Evolutionary conservation across 2,329 filamentous ascomycete species (phyloP).

Genomic region (Dactylonectria macrodidyma): DNA sequence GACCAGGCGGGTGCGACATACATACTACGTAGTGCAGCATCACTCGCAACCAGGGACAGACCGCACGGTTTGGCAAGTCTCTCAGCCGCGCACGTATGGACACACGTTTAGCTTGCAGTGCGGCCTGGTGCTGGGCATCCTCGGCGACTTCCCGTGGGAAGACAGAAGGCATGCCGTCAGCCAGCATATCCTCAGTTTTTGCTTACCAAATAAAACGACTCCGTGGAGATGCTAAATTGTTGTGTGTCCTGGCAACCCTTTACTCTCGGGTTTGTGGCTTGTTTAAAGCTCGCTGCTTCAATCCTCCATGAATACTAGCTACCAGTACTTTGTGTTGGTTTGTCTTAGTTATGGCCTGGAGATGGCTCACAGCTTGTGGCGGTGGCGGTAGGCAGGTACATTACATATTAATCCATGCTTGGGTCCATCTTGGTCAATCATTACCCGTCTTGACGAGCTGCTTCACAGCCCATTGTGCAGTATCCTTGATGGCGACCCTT

Average conservation of each 20-base stretch:
- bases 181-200: neutral
- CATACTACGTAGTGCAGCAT: neutral
- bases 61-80: neutral
- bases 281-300: neutral
- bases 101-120: neutral
- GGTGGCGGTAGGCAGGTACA: neutral
- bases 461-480: neutral
- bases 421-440: neutral
- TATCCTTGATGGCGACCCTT: neutral
- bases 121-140: neutral
- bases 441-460: neutral
- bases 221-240: neutral
- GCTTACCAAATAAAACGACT: neutral
- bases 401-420: neutral
- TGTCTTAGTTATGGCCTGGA: neutral
- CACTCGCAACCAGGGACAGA: neutral
- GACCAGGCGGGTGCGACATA: neutral
- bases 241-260: neutral
- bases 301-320: too few species aligned
- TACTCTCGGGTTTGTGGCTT: neutral
- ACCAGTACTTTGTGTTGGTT: too few species aligned
- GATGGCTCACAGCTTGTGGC: neutral
- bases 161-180: neutral
- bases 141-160: neutral
- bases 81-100: slow-evolving; percentile 10